Base-by-base conservation (phyloP, 768 basidiomycete species). In the Pulveroboletus sp. region DNA sequence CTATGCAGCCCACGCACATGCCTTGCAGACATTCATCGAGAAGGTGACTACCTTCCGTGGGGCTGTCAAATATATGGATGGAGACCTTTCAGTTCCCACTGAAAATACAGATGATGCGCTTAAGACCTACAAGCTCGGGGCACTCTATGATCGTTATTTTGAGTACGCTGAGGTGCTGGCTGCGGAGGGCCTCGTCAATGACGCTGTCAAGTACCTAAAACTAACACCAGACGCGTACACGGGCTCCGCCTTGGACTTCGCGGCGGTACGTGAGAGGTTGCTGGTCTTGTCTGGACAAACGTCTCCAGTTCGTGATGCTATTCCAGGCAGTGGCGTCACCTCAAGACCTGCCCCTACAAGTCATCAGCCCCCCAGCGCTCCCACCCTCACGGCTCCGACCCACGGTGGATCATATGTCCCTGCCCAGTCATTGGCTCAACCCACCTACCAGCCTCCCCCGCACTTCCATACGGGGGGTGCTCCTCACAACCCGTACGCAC, bases 141-240 rank as follows among this genome's bases (percentile, higher is more conserved):
- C 73, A 8, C 70, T 99, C 41, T 98, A 99, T 63, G 93, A 97
- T 62, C 80, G 86, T 12, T 98, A 96, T 73, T 83, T 89, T 61
- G 96, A 98, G 68, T 99, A 98, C 59, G 93, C 95, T 3, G 91
- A 96, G 56, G 72, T 97, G 45, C 77, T 99, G 24, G 89, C 89
- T 6, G 79, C 85, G 0, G 95, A 98, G 63, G 94, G 94, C n/a
- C 77, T 94, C 17, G 72, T 93, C 43, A 79, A 83, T 57, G 84
- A 93, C 48, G 94, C 93, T 0, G 77, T 84, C 21, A 74, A 76
- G 37, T 95, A 91, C 68, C 70, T 96, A 65, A 79, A 81, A 60
- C 70, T 90, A 57, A 91, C 85, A 0, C 96, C 96, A 1, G 58
- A 70, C 10, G 84, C 82, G 44, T 98, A 96, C 69, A 78, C 80